Percentiles rank a stretch among this genome's conserved stretches.
phyloP scores from a whole-genome alignment of 1,284 basidiomycete genomes.

The Volvariella volvacea region DNA sequence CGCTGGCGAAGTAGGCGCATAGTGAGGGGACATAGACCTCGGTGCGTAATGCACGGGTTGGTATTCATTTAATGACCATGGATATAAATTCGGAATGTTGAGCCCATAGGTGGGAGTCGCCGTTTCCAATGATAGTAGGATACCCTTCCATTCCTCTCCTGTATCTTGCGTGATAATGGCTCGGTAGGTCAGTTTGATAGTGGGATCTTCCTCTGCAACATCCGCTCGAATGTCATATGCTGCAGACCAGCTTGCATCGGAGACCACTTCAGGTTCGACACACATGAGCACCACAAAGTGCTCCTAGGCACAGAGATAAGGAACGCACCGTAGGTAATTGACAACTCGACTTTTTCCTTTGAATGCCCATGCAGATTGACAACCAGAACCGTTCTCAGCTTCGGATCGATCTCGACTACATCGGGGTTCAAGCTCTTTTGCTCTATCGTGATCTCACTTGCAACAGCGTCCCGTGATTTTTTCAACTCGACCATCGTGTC shows the following conservation, averaged over 20 bases:
- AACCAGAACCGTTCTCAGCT: conserved; percentile 11
- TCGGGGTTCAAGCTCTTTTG: conserved; percentile 7
- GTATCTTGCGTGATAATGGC: conserved; percentile 20
- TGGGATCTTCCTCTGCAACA: conserved; percentile 17
- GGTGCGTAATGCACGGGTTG: conserved; percentile 3
- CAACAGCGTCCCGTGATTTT: conserved; percentile 9
- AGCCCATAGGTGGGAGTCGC: conserved; percentile 17
- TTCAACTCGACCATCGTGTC: conserved; percentile 11
- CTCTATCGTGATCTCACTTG: conserved; percentile 10
- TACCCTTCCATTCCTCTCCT: conserved; percentile 22
- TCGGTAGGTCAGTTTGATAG: conserved; percentile 21
- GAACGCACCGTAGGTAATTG: conserved; percentile 21
- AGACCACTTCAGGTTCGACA: conserved; percentile 14
- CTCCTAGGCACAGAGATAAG: too few species aligned
- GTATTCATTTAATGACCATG: conserved; percentile 17
- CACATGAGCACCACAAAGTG: too few species aligned
- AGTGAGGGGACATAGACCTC: too few species aligned
- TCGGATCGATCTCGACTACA: neutral
- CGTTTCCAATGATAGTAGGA: conserved; percentile 19
- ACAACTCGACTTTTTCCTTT: conserved; percentile 19
- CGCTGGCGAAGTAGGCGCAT: too few species aligned
- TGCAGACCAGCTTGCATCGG: conserved; percentile 20
- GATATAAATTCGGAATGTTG: conserved; percentile 9
- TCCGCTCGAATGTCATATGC: conserved; percentile 25
- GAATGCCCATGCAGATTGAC: conserved; percentile 19